Evolutionary conservation across 108 stramenopile species (phyloP), one percentile per base, ranked within the genome.

Genomic region (Cylindrotheca closterium): DNA sequence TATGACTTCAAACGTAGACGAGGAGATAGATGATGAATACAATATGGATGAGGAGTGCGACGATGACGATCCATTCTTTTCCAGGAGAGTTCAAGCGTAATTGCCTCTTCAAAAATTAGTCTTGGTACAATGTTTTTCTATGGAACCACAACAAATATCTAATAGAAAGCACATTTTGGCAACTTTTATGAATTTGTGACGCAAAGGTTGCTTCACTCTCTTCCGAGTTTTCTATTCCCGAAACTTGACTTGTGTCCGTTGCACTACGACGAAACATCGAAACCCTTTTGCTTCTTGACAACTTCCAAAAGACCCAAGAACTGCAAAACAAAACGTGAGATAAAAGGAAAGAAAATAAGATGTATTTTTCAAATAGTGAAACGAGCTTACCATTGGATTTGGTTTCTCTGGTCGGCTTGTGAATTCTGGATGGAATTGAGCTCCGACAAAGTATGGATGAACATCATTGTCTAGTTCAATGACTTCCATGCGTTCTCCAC

Each of bases 371-470:
- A 15, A 15, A 15, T 10, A 42, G 15, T 42, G 37, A 10, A 15
- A 7, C 37, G 7, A 10, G 15, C 37, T 42, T 15, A 42, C 37
- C 37, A 96, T 95, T 26, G 99, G 97, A 55, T 90, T 93, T 7
- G 99, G 97, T 46, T 85, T 83, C 67, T 92, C 70, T 2, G 99
- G 99, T 28, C 97, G 75, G 51, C 84, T 87, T 71, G 91, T 81
- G 70, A 98, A 97, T 75, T 99, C 99, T 2, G 99, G 99, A 79
- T 99, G 99, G 74, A 94, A 99, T 79, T 99, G 99, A 60, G 83
- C 86, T 18, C 95, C 99, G 12, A 97, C 87, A 79, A 96, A 99
- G 75, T 87, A 99, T 7, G 97, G 96, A 74, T 99, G 98, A 5
- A 79, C 62, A 22, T 91, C 89, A 22, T 28, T 26, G 34, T 61